Evolutionary conservation across 768 basidiomycete genomes (phyloP), one percentile per base, ranked within the genome.

Genomic region (Naganishia vishniacii): DNA sequence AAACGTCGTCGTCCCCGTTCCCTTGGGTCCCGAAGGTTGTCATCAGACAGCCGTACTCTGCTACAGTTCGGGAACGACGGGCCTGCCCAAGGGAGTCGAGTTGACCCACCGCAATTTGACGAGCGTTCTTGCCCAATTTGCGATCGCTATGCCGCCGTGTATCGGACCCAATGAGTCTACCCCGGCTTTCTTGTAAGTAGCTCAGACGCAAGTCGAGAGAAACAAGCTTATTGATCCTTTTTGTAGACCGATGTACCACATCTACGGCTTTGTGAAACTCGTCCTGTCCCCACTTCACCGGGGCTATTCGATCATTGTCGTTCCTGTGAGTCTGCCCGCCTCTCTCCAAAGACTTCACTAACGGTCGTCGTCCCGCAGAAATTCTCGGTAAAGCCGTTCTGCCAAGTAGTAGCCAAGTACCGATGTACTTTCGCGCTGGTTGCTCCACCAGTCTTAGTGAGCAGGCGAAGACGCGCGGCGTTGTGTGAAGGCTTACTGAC

Each of bases 371-470:
- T 28, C 3, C 16, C 25, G 2, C 37, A 63, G 62, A 63, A 63
- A 63, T 63, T 63, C 62, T 49, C 46, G 8, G 49, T 63, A 48
- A 48, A 63, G 40, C 40, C 48, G 7, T 63, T 63, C 26, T 63
- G 62, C 26, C 25, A 49, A 31, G 34, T n/a, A 5, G 48, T 40
- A 0, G 81, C 85, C 67, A 81, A 80, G 59, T 88, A 88, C 79
- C 83, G 79, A 60, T 81, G 85, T 26, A 85, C 86, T 0, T 75
- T 71, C 67, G 67, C 56, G 4, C 53, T 73, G 18, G 65, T 73
- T 2, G 75, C 73, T 2, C 91, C 91, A 0, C 90, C 92, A 0
- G 84, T 94, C 16, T 78, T 91, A 18, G 84, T 94, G 16, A 63
- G 62, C 29, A 2, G 37, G 13, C 56, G 16, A 28, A 3, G 5